Base-by-base conservation (phyloP, 257 asterid species). In the Plantago major region DNA sequence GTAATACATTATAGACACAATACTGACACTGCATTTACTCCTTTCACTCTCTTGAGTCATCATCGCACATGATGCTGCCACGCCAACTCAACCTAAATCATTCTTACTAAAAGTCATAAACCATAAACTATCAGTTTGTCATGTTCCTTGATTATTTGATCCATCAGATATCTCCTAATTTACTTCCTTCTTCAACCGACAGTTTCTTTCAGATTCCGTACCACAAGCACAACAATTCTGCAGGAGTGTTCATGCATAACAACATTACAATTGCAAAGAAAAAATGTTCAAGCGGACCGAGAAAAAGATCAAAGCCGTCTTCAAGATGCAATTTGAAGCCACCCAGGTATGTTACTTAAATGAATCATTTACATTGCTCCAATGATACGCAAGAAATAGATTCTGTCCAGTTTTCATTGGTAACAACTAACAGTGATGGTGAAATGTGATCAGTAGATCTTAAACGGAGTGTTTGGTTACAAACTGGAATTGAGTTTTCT, bases 211-310 rank as follows among this genome's bases (percentile, higher is more conserved):
- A 33, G 40, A 48, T 22, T 62, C 54, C 63, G 49, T 33, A 59
- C 66, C 66, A 57, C 55, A 47, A 67, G 59, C 13, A 15, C 5
- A 67, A 22, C 55, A 60, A 55, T 44, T 62, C 42, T 28, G n/a
- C 33, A 52, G 52, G 62, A n/a, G 22, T 30, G 71, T 74, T 74
- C 65, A 74, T 76, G 73, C 73, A 12, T 55, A 64, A 52, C 42
- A 33, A 4, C 40, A 33, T 7, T 33, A 33, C 40, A 33, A 68
- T 13, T 51, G 37, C 15, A 58, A 76, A 63, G 73, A 55, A 15
- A 82, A 76, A 68, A 91, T 91, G 98, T 91, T 91, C 84, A 91
- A 79, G 79, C 72, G 84, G 65, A 84, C 82, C 66, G 91, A 91
- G 76, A 87, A 81, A 70, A 90, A 87, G 84, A 81, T 81, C 85